Evolutionary conservation across 306 rosid species (phyloP), one percentile per base, ranked within the genome.

Genomic region (Mimosa bimucronata): DNA sequence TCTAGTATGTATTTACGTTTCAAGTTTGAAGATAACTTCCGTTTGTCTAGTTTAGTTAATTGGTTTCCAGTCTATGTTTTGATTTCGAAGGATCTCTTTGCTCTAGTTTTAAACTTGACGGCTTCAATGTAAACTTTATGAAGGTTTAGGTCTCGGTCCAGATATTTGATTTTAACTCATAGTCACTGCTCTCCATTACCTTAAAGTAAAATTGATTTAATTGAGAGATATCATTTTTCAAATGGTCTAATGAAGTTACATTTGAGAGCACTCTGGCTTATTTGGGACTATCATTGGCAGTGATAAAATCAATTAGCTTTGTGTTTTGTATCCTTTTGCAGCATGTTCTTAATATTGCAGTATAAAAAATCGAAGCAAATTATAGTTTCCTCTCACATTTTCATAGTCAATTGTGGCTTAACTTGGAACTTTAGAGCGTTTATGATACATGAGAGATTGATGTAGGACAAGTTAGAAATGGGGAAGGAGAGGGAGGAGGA

Each of bases 121-220:
- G 37, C n/a, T 29, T 55, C 8, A 18, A 28, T 60, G 69, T 16
- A n/a, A 23, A 76, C 3, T 21, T 75, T 57, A 31, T 25, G 30
- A 78, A 66, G 29, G 42, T 73, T 18, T 19, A 45, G 79, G 58
- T 80, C 61, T 80, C 21, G 28, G 28, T 30, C 70, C 50, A 14
- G n/a, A n/a, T 72, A 18, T 14, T 60, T n/a, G n/a, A n/a, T n/a
- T n/a, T n/a, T n/a, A n/a, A n/a, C 46, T 44, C 71, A 6, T 42
- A 42, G 37, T 25, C 61, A 23, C 62, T 65, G 12, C 31, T 69
- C 7, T 46, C 65, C 25, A 21, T 46, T 18, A 21, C 8, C 48
- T 30, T 13, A 12, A 53, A 8, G 61, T n/a, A n/a, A 53, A 38
- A 23, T 9, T 72, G 18, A 48, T 30, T 26, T 46, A 62, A 71